These are phyloP conservation scores for Eucalyptus sp. DNA, from an alignment of 345 rosid genomes.

Conservation along the genomic window DNA sequence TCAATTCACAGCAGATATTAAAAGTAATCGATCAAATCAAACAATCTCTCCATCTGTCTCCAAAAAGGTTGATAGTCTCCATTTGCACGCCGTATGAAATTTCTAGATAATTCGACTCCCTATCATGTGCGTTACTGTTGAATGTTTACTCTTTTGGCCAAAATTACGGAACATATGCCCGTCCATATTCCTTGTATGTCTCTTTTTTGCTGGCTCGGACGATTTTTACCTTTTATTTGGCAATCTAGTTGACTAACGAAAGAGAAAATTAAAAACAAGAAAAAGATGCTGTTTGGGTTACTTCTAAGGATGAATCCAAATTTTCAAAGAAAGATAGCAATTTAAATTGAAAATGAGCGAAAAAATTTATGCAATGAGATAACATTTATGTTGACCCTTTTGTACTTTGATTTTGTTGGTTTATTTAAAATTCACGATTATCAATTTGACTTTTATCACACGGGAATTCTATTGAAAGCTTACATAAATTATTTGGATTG, in stretches of 20 bases:
- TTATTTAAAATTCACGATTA: not conserved
- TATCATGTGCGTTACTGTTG: not conserved
- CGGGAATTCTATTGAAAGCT: not conserved
- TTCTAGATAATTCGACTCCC: not conserved
- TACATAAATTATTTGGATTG: not conserved
- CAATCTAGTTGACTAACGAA: not conserved
- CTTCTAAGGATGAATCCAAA: not conserved
- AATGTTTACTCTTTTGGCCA: not conserved
- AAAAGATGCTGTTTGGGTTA: not conserved
- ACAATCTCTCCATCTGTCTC: not conserved
- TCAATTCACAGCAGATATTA: not conserved
- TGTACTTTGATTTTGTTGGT: not conserved
- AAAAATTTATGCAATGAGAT: not conserved
- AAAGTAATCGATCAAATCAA: not conserved
- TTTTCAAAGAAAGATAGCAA: not conserved
- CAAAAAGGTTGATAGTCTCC: not conserved
- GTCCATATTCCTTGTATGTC: not conserved
- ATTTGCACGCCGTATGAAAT: not conserved
- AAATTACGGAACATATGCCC: not conserved
- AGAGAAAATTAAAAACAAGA: not conserved
- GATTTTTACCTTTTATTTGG: not conserved
- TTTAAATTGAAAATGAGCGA: not conserved
- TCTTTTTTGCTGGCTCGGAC: not conserved
- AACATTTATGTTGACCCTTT: not conserved
- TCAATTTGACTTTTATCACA: not conserved